Evolutionary conservation across 495 filamentous ascomycete species (phyloP).

Genomic region (Parathielavia hyrcaniae): DNA sequence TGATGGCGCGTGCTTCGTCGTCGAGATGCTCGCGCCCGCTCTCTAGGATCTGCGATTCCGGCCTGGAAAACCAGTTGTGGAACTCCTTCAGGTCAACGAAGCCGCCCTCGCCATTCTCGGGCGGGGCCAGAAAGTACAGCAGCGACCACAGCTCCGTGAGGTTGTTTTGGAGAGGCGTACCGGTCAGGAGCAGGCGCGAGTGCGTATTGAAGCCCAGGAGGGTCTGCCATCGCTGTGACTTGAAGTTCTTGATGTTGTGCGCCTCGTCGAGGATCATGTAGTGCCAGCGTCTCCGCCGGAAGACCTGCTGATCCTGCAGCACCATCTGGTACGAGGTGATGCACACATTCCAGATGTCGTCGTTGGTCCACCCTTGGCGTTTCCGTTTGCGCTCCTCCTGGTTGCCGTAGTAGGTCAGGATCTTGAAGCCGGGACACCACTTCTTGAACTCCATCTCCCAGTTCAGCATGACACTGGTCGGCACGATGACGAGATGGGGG

Average conservation of each 20-base stretch:
- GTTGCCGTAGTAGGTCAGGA: constrained; percentile 92
- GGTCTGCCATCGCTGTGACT: constrained; percentile 92
- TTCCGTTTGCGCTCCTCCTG: constrained; percentile 87
- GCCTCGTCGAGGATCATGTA: constrained; percentile 99
- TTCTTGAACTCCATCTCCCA: constrained; percentile 99
- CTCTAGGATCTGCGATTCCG: constrained; percentile 91
- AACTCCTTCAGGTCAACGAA: constrained; percentile 91
- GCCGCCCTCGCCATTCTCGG: constrained; percentile 75
- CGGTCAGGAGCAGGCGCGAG: constrained; percentile 81
- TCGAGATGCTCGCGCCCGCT: constrained; percentile 90
- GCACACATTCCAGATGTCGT: constrained; percentile 90
- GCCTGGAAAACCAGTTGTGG: constrained; percentile 85
- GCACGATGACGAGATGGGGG: constrained; percentile 91
- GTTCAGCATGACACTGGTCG: constrained; percentile 97
- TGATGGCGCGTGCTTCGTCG: constrained; percentile 79
- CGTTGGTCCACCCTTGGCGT: constrained; percentile 82
- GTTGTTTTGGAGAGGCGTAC: constrained; percentile 95
- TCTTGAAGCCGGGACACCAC: constrained; percentile 97
- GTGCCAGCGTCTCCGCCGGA: constrained; percentile 90
- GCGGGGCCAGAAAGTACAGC: constrained; percentile 90
- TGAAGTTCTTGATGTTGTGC: constrained; percentile 99
- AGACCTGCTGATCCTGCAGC: constrained; percentile 86
- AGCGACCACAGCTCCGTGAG: constrained; percentile 95
- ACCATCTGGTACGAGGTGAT: constrained; percentile 96
- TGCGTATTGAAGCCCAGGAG: constrained; percentile 85